Conservation (phyloP, 495 filamentous ascomycete species). For the Podospora pseudocomata region DNA sequence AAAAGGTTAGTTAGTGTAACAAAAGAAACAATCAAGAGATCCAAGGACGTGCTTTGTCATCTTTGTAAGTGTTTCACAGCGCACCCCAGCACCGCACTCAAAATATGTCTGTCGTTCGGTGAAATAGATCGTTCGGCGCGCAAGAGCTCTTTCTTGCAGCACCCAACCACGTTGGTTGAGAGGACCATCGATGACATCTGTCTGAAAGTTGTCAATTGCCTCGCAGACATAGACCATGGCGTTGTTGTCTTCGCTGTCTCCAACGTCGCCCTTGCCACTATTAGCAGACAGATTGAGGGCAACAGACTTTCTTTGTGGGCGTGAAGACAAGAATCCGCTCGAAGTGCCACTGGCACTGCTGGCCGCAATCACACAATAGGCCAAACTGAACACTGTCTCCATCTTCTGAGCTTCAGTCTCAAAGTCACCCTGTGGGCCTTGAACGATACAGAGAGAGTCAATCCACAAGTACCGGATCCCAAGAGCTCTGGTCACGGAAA, state of each 20-base stretch:
- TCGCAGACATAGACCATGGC: conserved; percentile 22
- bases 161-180: conserved; percentile 40
- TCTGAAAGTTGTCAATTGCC: conserved; percentile 32
- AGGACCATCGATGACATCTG: conserved; percentile 27
- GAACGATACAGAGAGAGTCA: conserved; percentile 40
- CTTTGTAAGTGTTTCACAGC: conserved; percentile 32
- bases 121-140: conserved; percentile 39
- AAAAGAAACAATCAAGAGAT: background rate
- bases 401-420: conserved; percentile 30
- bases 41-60: conserved; percentile 29
- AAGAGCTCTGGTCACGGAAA: conserved; percentile 16
- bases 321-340: background rate
- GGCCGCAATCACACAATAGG: conserved; percentile 32
- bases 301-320: background rate
- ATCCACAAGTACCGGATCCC: conserved; percentile 34
- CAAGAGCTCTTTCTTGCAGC: conserved; percentile 39
- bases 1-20: background rate
- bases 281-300: background rate
- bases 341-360: conserved; percentile 9
- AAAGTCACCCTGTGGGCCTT: conserved; percentile 35
- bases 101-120: conserved; percentile 36
- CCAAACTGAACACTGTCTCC: conserved; percentile 34
- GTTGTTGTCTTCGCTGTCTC: background rate
- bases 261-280: background rate
- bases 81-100: conserved; percentile 40